These are phyloP conservation scores for Williopsis jadinii DNA, from an alignment of 1,139 yeast genomes.

Conservation along the genomic window DNA sequence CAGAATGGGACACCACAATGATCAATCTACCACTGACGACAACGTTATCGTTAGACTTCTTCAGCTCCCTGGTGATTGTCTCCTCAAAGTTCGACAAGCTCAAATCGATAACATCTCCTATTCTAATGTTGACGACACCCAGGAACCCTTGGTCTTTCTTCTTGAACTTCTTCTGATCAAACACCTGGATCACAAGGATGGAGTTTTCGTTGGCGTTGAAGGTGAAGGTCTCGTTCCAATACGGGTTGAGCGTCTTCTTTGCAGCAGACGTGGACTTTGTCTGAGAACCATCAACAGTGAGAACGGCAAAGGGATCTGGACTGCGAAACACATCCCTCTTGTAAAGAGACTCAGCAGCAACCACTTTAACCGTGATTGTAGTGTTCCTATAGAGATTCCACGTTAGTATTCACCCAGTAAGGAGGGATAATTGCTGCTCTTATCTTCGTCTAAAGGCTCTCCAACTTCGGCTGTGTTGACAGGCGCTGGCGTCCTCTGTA, in stretches of 20 bases:
- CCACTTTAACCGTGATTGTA: slow-evolving; percentile 61
- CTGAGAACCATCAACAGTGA: slow-evolving; percentile 94
- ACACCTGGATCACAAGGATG: slow-evolving; percentile 85
- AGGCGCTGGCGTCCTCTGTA: too few species aligned
- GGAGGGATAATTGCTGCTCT: too few species aligned
- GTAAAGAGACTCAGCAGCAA: slow-evolving; percentile 93
- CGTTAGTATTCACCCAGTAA: too few species aligned
- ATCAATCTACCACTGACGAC: slow-evolving; percentile 91
- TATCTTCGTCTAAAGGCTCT: too few species aligned
- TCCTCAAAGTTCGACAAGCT: slow-evolving; percentile 55
- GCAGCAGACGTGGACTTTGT: slow-evolving; percentile 93
- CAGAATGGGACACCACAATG: slow-evolving; percentile 48
- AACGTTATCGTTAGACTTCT: slow-evolving; percentile 84
- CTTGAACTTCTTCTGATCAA: slow-evolving; percentile 94
- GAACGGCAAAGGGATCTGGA: slow-evolving; percentile 97
- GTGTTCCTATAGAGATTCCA: slow-evolving; percentile 10
- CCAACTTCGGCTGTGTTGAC: too few species aligned
- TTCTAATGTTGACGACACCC: slow-evolving; percentile 89
- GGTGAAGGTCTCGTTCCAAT: slow-evolving; percentile 91
- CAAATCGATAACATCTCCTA: slow-evolving; percentile 84
- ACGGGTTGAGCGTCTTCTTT: slow-evolving; percentile 90
- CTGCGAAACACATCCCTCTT: slow-evolving; percentile 92
- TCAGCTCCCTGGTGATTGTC: slow-evolving; percentile 88
- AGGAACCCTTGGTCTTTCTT: slow-evolving; percentile 98
- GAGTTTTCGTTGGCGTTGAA: slow-evolving; percentile 78